Evolutionary conservation across 768 basidiomycete genomes (phyloP), one percentile per base, ranked within the genome.

Genomic region (Lactarius vividus): DNA sequence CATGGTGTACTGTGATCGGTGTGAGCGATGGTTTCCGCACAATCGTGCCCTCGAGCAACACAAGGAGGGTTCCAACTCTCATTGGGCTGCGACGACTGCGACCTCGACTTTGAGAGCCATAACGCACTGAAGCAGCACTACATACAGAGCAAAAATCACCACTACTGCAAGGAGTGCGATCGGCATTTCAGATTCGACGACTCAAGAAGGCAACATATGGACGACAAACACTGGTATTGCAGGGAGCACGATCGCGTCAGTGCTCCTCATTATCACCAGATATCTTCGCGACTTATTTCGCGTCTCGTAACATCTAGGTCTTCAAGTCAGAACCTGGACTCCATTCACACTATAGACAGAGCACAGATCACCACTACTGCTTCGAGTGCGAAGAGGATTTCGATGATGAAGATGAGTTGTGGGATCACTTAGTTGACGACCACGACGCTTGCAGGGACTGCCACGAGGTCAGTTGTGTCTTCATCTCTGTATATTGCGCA

Each of bases 11-110:
- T 64, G 63, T 15, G 33, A 46, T 29, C 56, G 44, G 3, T 63
- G 62, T n/a, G 2, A 1, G 10, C 42, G 42, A 1, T 68, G 46
- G 29, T 77, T 77, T 53, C 16, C 26, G 11, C 55, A 61, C 33
- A 18, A 64, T 2, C 58, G 54, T 18, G 73, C 73, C 0, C 63
- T 74, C 7, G 40, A 65, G 26, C 74, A 75, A 40, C 77, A 76
- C 57, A n/a, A 62, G 37, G 59, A 68, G 26, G 62, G 69, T 58
- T 76, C 75, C 16, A 23, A 31, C 39, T 66, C 7, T 23, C 86
- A 87, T 64, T 62, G 81, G 65, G 33, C 77, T 88, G 87, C 69
- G 4, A 74, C 15, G 70, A 75, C 11, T 88, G 86, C 67, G 59
- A 77, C 0, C 26, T 39, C 13, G 85, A 87, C 67, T 88, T 87